A percentile compares a stretch with the other conserved stretches of the same genome.
Evolutionary conservation across 2,329 filamentous ascomycete genomes (phyloP).

Genomic region (Dichotomopilus funicola): DNA sequence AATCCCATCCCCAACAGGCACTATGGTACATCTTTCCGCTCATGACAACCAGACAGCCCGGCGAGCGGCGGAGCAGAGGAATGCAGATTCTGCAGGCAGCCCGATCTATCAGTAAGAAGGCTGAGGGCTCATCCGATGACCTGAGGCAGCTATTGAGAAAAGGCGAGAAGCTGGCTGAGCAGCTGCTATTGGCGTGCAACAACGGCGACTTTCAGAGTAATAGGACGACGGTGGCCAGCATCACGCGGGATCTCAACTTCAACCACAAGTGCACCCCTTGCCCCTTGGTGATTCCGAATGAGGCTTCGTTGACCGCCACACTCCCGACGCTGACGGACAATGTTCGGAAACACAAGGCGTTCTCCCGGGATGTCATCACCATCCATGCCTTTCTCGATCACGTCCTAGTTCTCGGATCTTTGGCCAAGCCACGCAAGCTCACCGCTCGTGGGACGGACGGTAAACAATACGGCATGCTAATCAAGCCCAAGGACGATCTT

Average conservation of each 20-base stretch:
- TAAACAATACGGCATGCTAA: slow-evolving; percentile 78
- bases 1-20: slow-evolving; percentile 81
- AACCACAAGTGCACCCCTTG: slow-evolving; percentile 78
- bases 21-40: slow-evolving; percentile 88
- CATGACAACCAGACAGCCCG: slow-evolving; percentile 67
- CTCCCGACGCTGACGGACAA: slow-evolving; percentile 69
- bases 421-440: slow-evolving; percentile 87
- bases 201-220: slow-evolving; percentile 66
- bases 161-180: slow-evolving; percentile 77
- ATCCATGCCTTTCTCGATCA: slow-evolving; percentile 78
- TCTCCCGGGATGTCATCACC: slow-evolving; percentile 77
- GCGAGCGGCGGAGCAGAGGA: slow-evolving; percentile 55
- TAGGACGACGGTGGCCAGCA: slow-evolving; percentile 61
- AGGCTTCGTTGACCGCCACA: slow-evolving; percentile 74
- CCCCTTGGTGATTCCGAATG: slow-evolving; percentile 80
- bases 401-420: slow-evolving; percentile 80
- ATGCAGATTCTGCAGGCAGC: slow-evolving; percentile 46
- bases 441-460: slow-evolving; percentile 86
- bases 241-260: slow-evolving; percentile 73
- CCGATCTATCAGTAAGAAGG: slow-evolving; percentile 42
- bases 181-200: slow-evolving; percentile 74
- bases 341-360: slow-evolving; percentile 73
- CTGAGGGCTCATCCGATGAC: slow-evolving; percentile 49
- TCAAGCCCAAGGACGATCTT: slow-evolving; percentile 97
- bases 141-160: slow-evolving; percentile 65